Percentiles rank a stretch among this genome's conserved stretches.
Conservation (phyloP, 2,329 filamentous ascomycete species). For the Paracorniculantispora psalliotae region DNA sequence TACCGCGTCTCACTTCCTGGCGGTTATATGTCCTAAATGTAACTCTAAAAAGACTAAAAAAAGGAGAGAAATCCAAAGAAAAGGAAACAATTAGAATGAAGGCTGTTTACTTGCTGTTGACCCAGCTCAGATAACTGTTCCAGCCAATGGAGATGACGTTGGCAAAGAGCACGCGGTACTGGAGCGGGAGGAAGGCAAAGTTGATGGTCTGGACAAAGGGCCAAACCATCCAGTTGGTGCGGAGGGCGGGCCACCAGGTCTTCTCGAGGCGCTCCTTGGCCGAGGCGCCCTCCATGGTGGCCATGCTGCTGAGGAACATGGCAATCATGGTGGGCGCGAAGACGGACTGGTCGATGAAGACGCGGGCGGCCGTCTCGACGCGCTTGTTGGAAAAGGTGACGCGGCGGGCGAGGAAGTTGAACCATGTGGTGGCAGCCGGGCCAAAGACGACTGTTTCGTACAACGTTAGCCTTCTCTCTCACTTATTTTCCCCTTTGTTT, state of each 20-base stretch:
- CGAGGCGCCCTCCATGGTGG: conserved; percentile 65
- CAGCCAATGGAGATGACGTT: conserved; percentile 70
- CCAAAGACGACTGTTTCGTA: conserved; percentile 67
- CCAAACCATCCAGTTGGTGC: conserved; percentile 86
- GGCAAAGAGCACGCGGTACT: conserved; percentile 79
- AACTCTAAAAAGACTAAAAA: not conserved
- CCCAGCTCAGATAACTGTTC: conserved; percentile 60
- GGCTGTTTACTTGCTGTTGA: conserved; percentile 45
- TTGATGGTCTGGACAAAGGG: conserved; percentile 79
- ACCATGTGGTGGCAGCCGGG: conserved; percentile 84
- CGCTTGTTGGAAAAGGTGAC: conserved; percentile 61
- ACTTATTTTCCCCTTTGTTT: not conserved
- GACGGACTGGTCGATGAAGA: conserved; percentile 72
- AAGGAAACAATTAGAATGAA: not conserved
- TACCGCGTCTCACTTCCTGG: not conserved
- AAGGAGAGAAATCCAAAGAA: not conserved
- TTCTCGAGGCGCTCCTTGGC: conserved; percentile 62
- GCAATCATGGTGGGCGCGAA: conserved; percentile 83
- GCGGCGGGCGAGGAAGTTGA: conserved; percentile 67
- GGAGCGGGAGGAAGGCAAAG: conserved; percentile 79
- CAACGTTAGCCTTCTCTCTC: not conserved
- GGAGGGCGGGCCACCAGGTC: conserved; percentile 66
- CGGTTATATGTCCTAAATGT: not conserved
- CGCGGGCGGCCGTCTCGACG: conserved; percentile 69
- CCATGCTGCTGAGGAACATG: conserved; percentile 80